These are phyloP conservation scores for Alternaria novae-zelandiae DNA, from an alignment of 2,329 filamentous ascomycete genomes.

Conservation along the genomic window DNA sequence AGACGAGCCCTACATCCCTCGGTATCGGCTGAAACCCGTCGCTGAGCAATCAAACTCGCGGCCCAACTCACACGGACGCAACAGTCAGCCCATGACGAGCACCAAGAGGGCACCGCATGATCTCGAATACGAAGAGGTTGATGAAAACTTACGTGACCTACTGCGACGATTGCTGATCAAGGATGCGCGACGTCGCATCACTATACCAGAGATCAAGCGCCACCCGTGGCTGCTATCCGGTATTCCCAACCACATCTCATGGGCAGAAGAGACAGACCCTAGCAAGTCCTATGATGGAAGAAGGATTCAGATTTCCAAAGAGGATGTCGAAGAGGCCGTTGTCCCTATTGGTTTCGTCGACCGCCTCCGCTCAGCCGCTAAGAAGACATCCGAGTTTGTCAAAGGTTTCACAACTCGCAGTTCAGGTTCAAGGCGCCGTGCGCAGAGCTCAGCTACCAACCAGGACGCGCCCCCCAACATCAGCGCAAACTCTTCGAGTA, in stretches of 20 bases:
- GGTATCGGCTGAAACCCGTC: slow-evolving; percentile 77
- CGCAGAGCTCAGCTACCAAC: slow-evolving; percentile 60
- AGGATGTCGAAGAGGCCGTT: slow-evolving; percentile 90
- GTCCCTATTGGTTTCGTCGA: slow-evolving; percentile 88
- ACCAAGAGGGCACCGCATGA: slow-evolving; percentile 79
- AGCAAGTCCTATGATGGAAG: slow-evolving; percentile 76
- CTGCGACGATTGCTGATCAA: slow-evolving; percentile 82
- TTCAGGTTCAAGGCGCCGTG: slow-evolving; percentile 59
- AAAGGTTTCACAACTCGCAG: slow-evolving; percentile 36
- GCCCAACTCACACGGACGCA: slow-evolving; percentile 54
- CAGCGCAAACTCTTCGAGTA: slow-evolving; percentile 60
- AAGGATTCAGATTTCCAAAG: slow-evolving; percentile 89
- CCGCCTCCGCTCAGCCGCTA: slow-evolving; percentile 78
- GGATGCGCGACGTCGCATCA: slow-evolving; percentile 87
- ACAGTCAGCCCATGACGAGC: slow-evolving; percentile 60
- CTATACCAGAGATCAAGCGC: slow-evolving; percentile 87
- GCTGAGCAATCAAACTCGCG: slow-evolving; percentile 55
- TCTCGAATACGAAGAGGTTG: slow-evolving; percentile 83
- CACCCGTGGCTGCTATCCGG: slow-evolving; percentile 89
- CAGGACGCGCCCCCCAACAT: slow-evolving; percentile 63
- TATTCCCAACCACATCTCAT: slow-evolving; percentile 74
- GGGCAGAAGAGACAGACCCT: slow-evolving; percentile 95
- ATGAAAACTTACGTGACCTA: slow-evolving; percentile 79
- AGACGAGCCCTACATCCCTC: slow-evolving; percentile 88
- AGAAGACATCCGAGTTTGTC: slow-evolving; percentile 38